Conservation (phyloP, 768 basidiomycete species). For the Tulasnella sp. region DNA sequence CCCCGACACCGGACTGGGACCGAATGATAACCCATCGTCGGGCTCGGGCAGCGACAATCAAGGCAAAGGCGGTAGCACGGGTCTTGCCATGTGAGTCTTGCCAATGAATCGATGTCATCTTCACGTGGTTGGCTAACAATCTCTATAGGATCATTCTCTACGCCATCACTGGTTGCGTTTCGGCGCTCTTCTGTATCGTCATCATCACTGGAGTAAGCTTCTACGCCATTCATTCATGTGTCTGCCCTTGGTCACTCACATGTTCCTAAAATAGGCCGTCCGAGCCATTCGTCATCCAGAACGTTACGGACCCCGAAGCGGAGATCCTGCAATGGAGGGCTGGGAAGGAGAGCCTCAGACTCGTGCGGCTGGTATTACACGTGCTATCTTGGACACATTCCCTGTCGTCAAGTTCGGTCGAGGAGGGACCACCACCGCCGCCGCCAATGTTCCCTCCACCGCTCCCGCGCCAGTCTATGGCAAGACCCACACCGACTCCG, state of each 20-base stretch:
- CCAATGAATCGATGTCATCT: not conserved
- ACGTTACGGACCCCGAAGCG: slow-evolving; percentile 54
- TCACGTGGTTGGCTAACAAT: not conserved
- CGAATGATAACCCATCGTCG: slow-evolving; percentile 20
- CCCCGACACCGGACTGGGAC: slow-evolving; percentile 17
- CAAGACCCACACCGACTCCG: not conserved
- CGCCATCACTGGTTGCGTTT: slow-evolving; percentile 80
- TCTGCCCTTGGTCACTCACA: not conserved
- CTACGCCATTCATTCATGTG: not conserved
- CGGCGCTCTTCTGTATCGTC: slow-evolving; percentile 71
- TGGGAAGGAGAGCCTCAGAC: slow-evolving; percentile 40
- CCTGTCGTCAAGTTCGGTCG: slow-evolving; percentile 78
- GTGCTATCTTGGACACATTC: slow-evolving; percentile 93
- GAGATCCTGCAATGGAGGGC: slow-evolving; percentile 24
- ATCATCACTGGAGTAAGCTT: slow-evolving; percentile 67
- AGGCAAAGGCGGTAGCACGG: slow-evolving; percentile 31
- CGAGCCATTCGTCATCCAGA: slow-evolving; percentile 27
- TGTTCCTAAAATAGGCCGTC: slow-evolving; percentile 22
- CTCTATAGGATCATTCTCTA: slow-evolving; percentile 64
- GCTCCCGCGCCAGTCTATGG: not conserved
- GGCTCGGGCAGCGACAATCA: slow-evolving; percentile 7
- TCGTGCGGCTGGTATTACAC: slow-evolving; percentile 73
- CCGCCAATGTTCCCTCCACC: not conserved
- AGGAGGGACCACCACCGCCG: slow-evolving; percentile 9
- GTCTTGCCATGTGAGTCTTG: slow-evolving; percentile 65